Percentiles rank a stretch among this genome's conserved stretches.
Conservation (phyloP, 805 yeast species). For the Yamadazyma akitaensis region DNA sequence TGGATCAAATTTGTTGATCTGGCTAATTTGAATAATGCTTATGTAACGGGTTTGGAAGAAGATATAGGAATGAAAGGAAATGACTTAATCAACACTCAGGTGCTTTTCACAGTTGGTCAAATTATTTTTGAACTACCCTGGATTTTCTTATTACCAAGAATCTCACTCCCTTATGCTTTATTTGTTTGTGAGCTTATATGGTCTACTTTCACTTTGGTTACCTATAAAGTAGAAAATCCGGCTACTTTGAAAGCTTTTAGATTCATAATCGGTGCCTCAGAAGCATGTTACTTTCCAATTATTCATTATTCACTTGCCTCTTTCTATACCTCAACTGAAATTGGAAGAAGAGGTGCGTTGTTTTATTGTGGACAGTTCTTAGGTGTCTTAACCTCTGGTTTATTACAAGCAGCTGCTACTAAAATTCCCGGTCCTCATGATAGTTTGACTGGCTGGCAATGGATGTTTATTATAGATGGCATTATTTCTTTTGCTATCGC, state of each 20-base stretch:
- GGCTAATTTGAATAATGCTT: constrained; percentile 20
- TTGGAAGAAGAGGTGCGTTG: constrained; percentile 22
- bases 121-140: constrained; percentile 25
- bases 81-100: constrained; percentile 27
- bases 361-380: constrained; percentile 30
- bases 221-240: constrained; percentile 17
- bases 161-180: constrained; percentile 14
- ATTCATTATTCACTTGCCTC: constrained; percentile 26
- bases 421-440: constrained; percentile 4
- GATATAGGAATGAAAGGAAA: constrained; percentile 34
- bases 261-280: constrained; percentile 25
- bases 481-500: constrained; percentile 20
- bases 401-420: constrained; percentile 18
- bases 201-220: constrained; percentile 22
- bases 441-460: constrained; percentile 20
- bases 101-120: constrained; percentile 22
- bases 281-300: constrained; percentile 25
- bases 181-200: constrained; percentile 17
- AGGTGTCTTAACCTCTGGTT: constrained; percentile 27
- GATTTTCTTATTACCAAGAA: constrained; percentile 21
- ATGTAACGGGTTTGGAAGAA: constrained; percentile 24
- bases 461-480: constrained; percentile 26
- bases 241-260: constrained; percentile 23
- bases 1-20: constrained; percentile 12
- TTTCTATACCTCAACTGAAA: constrained; percentile 23